Evolutionary conservation across 768 basidiomycete species (phyloP).

Genomic region (Pulveroboletus ravenelii): DNA sequence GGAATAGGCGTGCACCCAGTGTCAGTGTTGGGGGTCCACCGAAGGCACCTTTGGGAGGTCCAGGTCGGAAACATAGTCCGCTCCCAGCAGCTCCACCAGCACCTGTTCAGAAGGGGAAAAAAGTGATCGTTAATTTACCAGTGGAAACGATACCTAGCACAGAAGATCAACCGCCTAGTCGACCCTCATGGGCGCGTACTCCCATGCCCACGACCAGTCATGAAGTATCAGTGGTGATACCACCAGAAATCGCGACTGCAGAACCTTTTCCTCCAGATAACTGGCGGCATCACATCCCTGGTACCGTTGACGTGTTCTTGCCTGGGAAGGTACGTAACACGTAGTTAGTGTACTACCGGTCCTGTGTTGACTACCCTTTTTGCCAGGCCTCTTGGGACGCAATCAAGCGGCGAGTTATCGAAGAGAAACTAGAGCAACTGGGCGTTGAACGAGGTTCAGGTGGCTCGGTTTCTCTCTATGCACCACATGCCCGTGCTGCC

Average conservation of each 20-base stretch:
- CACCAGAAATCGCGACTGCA: conserved; percentile 40
- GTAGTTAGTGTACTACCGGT: conserved; percentile 3
- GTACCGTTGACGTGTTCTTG: conserved; percentile 73
- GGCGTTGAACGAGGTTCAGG: conserved; percentile 66
- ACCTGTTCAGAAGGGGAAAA: conserved; percentile 53
- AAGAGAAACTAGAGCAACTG: conserved; percentile 75
- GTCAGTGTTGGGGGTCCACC: conserved; percentile 83
- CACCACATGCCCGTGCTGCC: conserved; percentile 77
- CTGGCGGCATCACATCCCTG: conserved; percentile 54
- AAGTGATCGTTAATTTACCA: conserved; percentile 66
- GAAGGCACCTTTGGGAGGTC: conserved; percentile 79
- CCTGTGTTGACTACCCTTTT: conserved; percentile 3
- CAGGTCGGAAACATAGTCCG: conserved; percentile 70
- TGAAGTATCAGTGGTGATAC: conserved; percentile 20
- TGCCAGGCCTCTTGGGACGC: conserved; percentile 68
- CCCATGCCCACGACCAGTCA: conserved; percentile 42
- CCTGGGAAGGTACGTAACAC: conserved; percentile 62
- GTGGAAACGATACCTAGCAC: conserved; percentile 49
- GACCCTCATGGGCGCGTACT: conserved; percentile 58
- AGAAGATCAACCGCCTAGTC: conserved; percentile 36
- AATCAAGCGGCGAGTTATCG: conserved; percentile 66
- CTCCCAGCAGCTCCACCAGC: conserved; percentile 37
- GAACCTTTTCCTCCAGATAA: conserved; percentile 63
- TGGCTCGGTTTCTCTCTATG: conserved; percentile 54
- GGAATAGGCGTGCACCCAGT: conserved; percentile 61